Evolutionary conservation across 805 yeast genomes (phyloP).

Genomic region (Naumovozyma dairenensis): DNA sequence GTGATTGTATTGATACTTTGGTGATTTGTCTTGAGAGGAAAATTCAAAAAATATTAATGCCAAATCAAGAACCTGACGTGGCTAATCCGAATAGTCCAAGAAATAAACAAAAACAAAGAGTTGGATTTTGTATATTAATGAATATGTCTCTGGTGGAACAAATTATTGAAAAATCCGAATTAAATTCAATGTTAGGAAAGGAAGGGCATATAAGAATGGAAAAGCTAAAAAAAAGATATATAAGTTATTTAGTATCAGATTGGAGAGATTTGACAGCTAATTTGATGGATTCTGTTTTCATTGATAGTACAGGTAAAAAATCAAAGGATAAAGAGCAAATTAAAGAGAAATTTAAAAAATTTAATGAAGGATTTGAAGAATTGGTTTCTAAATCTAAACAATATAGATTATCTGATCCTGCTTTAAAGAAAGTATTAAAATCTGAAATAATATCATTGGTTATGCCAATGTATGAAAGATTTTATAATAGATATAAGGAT

Average conservation of each 20-base stretch:
- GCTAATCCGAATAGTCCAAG: conserved; percentile 14
- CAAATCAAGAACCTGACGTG: conserved; percentile 18
- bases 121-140: conserved; percentile 65
- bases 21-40: conserved; percentile 54
- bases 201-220: conserved; percentile 54
- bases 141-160: conserved; percentile 70
- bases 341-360: conserved; percentile 75
- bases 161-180: conserved; percentile 49
- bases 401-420: conserved; percentile 56
- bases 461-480: conserved; percentile 74
- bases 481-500: conserved; percentile 53
- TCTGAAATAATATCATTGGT: conserved; percentile 65
- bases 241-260: conserved; percentile 58
- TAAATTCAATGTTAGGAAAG: conserved; percentile 44
- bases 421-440: conserved; percentile 50
- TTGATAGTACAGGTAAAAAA: conserved; percentile 38
- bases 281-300: conserved; percentile 68
- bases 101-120: conserved; percentile 28
- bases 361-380: conserved; percentile 76
- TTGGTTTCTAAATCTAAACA: conserved; percentile 56
- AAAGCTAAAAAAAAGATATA: conserved; percentile 60
- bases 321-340: conserved; percentile 73
- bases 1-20: conserved; percentile 73
- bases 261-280: conserved; percentile 77
- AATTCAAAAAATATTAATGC: conserved; percentile 33